Evolutionary conservation across 108 stramenopile genomes (phyloP).

Genomic region (Fistulifera solaris): DNA sequence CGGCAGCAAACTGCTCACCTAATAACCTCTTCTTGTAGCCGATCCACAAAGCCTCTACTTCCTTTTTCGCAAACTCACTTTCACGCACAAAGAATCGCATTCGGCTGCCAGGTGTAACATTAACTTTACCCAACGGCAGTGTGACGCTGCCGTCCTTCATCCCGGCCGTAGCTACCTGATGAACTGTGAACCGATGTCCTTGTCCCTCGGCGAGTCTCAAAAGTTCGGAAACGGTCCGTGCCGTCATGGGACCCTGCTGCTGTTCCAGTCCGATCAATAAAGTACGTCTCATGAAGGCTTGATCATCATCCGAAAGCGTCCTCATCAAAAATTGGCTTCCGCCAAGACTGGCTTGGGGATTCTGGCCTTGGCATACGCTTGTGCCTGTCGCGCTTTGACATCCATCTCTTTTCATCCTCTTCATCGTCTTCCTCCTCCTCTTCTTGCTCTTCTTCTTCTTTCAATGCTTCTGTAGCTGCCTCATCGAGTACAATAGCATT

Average conservation of each 20-base stretch:
- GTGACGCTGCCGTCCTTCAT: constrained; percentile 85
- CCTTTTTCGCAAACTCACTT: constrained; percentile 76
- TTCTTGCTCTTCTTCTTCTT: constrained; percentile 25
- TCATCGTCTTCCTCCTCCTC: constrained; percentile 33
- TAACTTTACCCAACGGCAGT: constrained; percentile 62
- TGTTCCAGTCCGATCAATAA: constrained; percentile 65
- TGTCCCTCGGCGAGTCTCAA: constrained; percentile 54
- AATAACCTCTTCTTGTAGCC: constrained; percentile 71
- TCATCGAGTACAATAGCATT: constrained; percentile 69
- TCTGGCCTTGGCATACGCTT: constrained; percentile 61
- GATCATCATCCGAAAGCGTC: constrained; percentile 73
- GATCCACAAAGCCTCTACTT: constrained; percentile 74
- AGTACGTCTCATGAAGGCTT: constrained; percentile 71
- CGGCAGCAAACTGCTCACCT: constrained; percentile 21
- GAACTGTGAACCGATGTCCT: constrained; percentile 64
- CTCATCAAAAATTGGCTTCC: constrained; percentile 82
- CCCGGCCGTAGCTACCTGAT: constrained; percentile 73
- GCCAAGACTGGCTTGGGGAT: constrained; percentile 79
- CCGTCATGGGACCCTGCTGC: constrained; percentile 21
- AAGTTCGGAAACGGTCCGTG: constrained; percentile 50
- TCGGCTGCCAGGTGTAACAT: constrained; percentile 62
- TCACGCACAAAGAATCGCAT: constrained; percentile 82
- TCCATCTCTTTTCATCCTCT: constrained; percentile 27
- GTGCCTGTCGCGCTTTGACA: constrained; percentile 27
- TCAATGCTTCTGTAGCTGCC: constrained; percentile 36